These are phyloP conservation scores for Malus orientalis DNA, from an alignment of 306 rosid species.

Conservation along the genomic window DNA sequence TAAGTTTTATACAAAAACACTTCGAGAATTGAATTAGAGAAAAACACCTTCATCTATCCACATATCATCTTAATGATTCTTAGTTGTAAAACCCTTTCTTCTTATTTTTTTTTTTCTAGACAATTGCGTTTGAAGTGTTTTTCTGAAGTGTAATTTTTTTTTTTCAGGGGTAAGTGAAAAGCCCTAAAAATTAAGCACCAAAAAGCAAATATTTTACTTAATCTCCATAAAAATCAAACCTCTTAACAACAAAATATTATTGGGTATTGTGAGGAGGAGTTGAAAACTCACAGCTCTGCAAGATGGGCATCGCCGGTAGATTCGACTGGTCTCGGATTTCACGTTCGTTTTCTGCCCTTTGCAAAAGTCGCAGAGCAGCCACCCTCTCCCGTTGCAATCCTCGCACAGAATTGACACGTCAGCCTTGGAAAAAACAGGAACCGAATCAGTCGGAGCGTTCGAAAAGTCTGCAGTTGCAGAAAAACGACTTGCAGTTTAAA, in stretches of 20 bases:
- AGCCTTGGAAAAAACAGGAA: constrained; percentile 34
- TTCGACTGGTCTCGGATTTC: constrained; percentile 57
- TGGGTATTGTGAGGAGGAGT: not conserved
- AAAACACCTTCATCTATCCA: no score
- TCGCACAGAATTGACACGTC: constrained; percentile 54
- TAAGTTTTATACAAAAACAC: no score
- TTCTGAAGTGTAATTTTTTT: no score
- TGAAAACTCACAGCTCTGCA: constrained; percentile 70
- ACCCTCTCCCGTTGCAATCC: constrained; percentile 75
- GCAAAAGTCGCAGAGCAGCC: constrained; percentile 80
- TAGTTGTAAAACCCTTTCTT: no score
- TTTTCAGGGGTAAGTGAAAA: not conserved
- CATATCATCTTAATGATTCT: no score
- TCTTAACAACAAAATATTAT: not conserved
- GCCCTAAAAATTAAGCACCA: not conserved
- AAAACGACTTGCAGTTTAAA: not conserved
- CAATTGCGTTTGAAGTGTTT: not conserved
- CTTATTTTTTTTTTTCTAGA: no score
- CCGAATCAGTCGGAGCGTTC: constrained; percentile 1
- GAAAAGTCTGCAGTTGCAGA: not conserved
- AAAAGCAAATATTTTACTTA: not conserved
- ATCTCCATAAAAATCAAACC: not conserved
- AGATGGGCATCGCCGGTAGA: constrained; percentile 80
- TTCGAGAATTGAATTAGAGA: no score
- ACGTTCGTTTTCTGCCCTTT: constrained; percentile 77